Base-by-base conservation (phyloP, 164 flowering plant species). In the Tetrastigma voinierianum region DNA sequence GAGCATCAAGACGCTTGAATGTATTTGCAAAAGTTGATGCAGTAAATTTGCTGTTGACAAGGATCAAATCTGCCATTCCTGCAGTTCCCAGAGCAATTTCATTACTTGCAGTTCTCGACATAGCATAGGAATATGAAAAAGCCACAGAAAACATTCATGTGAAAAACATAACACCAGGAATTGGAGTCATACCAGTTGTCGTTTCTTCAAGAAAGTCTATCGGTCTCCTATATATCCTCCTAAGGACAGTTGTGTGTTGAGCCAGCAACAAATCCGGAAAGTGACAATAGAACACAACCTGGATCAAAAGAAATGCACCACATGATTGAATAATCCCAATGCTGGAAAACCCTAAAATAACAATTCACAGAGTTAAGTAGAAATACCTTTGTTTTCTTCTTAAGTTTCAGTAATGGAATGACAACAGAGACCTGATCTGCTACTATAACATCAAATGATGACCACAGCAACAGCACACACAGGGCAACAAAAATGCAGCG, bases 211-310 rank as follows among this genome's bases (percentile, higher is more conserved):
- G 21, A 18, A 72, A 73, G 71, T 92, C 92, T 61, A 94, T 89
- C 25, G 96, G 98, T 62, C 76, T 86, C n/a, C 96, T 81, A 68
- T 94, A 94, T 20, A 94, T 67, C 77, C 85, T 90, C 76, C 97
- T 80, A n/a, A 92, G 81, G 51, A 75, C 1, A 44, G 96, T 90
- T 9, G 93, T 81, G 60, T 85, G 98, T 70, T 89, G 82, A 63
- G 97, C 96, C 59, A 92, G 82, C 65, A 92, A 81, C 72, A 89
- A 68, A 80, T 95, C 97, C 1, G 97, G 97, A 78, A 95, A 95
- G 80, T 95, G 98, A 73, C 98, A 95, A 75, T 92, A 95, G 68
- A 95, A 95, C 49, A 90, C 83, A 69, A 95, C 91, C 97, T 95
- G 78, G 40, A 76, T 61, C 49, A 68, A 64, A 16, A 25, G 10